These are phyloP conservation scores for Piloderma croceum DNA, from an alignment of 768 basidiomycete genomes.

Conservation along the genomic window DNA sequence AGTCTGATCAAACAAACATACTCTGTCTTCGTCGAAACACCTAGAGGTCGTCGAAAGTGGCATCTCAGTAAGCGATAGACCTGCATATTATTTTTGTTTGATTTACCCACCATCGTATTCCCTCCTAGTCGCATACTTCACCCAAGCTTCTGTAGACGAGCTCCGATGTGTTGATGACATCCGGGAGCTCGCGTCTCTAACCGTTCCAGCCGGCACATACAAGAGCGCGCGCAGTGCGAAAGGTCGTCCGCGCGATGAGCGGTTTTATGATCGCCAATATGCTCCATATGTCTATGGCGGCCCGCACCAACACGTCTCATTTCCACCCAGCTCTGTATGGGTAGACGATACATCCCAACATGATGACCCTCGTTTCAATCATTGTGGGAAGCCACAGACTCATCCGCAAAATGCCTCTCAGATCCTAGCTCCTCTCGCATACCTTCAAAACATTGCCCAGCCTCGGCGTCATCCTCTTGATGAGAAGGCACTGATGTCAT, in stretches of 20 bases:
- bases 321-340: too few relatives aligned
- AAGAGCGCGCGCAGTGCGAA: slow-evolving; percentile 57
- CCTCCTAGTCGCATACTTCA: slow-evolving; percentile 68
- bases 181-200: slow-evolving; percentile 45
- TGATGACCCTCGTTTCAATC: too few relatives aligned
- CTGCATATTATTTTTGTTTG: neutral
- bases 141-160: slow-evolving; percentile 51
- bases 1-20: slow-evolving; percentile 77
- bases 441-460: slow-evolving; percentile 54
- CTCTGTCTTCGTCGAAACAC: slow-evolving; percentile 67
- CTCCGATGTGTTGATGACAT: slow-evolving; percentile 57
- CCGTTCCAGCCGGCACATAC: slow-evolving; percentile 57
- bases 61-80: slow-evolving; percentile 56
- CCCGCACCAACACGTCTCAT: too few relatives aligned
- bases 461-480: slow-evolving; percentile 65
- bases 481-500: slow-evolving; percentile 63
- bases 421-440: slow-evolving; percentile 56
- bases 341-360: too few relatives aligned
- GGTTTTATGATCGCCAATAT: too few relatives aligned
- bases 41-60: slow-evolving; percentile 70
- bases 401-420: too few relatives aligned
- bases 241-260: slow-evolving; percentile 35
- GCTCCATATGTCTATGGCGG: too few relatives aligned
- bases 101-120: slow-evolving; percentile 2
- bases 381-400: too few relatives aligned